These are phyloP conservation scores for Trichophyton equinum DNA, from an alignment of 2,329 filamentous ascomycete genomes.

Conservation along the genomic window DNA sequence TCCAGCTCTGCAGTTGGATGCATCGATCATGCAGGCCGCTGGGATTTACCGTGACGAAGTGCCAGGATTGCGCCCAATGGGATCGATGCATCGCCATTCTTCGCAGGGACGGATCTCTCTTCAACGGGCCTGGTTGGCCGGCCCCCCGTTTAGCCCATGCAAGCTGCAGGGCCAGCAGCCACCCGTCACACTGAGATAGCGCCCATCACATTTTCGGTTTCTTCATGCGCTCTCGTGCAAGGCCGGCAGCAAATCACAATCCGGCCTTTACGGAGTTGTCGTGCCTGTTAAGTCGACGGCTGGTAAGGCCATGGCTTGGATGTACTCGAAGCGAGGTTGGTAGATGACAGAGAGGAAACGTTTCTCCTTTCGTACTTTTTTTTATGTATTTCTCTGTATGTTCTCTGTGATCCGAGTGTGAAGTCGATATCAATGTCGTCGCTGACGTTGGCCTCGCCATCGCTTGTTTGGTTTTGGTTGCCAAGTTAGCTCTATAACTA, in stretches of 20 bases:
- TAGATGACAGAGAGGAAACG: background rate
- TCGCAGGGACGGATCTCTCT: background rate
- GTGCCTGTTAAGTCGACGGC: background rate
- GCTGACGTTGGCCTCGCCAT: background rate
- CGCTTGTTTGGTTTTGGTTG: background rate
- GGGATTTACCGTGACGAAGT: background rate
- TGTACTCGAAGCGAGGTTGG: background rate
- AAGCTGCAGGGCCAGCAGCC: background rate
- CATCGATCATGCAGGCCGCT: background rate
- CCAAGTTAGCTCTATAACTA: background rate
- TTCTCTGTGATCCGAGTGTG: background rate
- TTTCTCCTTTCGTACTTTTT: background rate
- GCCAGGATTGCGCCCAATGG: constrained; percentile 1
- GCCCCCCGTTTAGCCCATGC: background rate
- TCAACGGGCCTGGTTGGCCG: constrained; percentile 1
- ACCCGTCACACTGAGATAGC: background rate
- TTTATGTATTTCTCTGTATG: no score
- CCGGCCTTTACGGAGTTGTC: background rate
- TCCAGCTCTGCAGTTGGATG: background rate
- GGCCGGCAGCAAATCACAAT: background rate
- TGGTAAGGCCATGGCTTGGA: background rate
- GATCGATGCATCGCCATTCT: background rate
- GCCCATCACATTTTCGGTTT: constrained; percentile 2
- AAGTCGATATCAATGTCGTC: background rate
- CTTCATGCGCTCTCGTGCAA: background rate